These are phyloP conservation scores for Stenogyne calaminthoides DNA, from an alignment of 305 asterid genomes.

Conservation along the genomic window DNA sequence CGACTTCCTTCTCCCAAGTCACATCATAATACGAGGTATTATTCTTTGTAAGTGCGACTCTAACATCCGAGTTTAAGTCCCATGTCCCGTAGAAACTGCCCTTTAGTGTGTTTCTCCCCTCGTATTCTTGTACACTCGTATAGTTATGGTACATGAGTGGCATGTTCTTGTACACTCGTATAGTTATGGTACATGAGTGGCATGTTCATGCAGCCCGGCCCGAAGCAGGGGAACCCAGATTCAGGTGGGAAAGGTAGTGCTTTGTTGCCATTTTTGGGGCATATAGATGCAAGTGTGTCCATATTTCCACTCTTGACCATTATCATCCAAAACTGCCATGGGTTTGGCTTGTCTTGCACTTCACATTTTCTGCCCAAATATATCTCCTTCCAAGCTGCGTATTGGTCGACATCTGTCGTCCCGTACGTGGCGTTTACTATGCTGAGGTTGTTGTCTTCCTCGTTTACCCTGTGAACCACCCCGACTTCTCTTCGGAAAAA, in stretches of 20 bases:
- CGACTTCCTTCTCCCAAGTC: slow-evolving; percentile 50
- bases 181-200: slow-evolving; percentile 55
- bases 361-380: slow-evolving; percentile 50
- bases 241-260: slow-evolving; percentile 45
- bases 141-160: slow-evolving; percentile 55
- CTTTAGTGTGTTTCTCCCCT: slow-evolving; percentile 31
- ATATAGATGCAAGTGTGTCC: slow-evolving; percentile 55
- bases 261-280: slow-evolving; percentile 54
- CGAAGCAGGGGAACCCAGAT: slow-evolving; percentile 57
- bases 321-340: slow-evolving; percentile 77
- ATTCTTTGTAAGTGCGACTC: slow-evolving; percentile 22
- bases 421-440: background rate
- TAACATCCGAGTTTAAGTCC: slow-evolving; percentile 43
- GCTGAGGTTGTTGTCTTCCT: slow-evolving; percentile 25
- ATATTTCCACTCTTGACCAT: slow-evolving; percentile 70
- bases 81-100: slow-evolving; percentile 60
- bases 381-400: slow-evolving; percentile 50
- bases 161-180: slow-evolving; percentile 52
- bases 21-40: slow-evolving; percentile 44
- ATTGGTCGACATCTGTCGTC: slow-evolving; percentile 33
- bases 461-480: slow-evolving; percentile 28
- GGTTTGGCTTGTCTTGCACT: slow-evolving; percentile 52
- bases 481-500: background rate
- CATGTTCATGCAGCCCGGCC: slow-evolving; percentile 61
- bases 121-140: slow-evolving; percentile 35